Conservation (phyloP, 805 yeast genomes). For the Candida mattraensis region DNA sequence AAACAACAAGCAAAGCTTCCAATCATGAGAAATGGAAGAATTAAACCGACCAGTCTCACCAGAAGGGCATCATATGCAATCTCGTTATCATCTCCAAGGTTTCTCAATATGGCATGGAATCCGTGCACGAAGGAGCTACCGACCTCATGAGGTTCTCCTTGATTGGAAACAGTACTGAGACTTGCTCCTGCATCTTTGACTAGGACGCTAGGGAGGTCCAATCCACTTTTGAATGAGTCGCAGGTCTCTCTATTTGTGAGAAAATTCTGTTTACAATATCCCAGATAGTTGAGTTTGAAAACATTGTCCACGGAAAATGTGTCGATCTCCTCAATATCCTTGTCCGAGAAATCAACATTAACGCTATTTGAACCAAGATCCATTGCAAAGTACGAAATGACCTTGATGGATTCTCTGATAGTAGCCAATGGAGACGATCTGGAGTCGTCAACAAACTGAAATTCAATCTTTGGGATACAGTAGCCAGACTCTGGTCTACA, state of each 20-base stretch:
- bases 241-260: constrained; percentile 30
- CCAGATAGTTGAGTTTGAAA: constrained; percentile 45
- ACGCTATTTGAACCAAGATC: constrained; percentile 37
- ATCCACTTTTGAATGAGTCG: constrained; percentile 37
- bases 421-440: constrained; percentile 37
- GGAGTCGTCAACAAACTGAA: constrained; percentile 40
- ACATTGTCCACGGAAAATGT: constrained; percentile 43
- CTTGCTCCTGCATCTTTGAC: constrained; percentile 52
- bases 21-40: constrained; percentile 16
- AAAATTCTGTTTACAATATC: constrained; percentile 46
- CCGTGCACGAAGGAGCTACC: constrained; percentile 43
- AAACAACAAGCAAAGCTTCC: constrained; percentile 12
- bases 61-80: constrained; percentile 19
- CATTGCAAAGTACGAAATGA: constrained; percentile 45
- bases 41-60: constrained; percentile 12
- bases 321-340: constrained; percentile 37
- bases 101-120: constrained; percentile 37
- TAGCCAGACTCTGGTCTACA: constrained; percentile 33
- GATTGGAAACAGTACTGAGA: constrained; percentile 40
- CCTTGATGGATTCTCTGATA: constrained; percentile 43
- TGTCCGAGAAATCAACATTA: constrained; percentile 15
- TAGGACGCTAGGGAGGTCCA: constrained; percentile 47
- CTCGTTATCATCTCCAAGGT: constrained; percentile 23
- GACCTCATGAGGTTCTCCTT: constrained; percentile 38
- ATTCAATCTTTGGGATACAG: constrained; percentile 45